These are phyloP conservation scores for Neurospora cerealis DNA, from an alignment of 495 filamentous ascomycete genomes.

Conservation along the genomic window DNA sequence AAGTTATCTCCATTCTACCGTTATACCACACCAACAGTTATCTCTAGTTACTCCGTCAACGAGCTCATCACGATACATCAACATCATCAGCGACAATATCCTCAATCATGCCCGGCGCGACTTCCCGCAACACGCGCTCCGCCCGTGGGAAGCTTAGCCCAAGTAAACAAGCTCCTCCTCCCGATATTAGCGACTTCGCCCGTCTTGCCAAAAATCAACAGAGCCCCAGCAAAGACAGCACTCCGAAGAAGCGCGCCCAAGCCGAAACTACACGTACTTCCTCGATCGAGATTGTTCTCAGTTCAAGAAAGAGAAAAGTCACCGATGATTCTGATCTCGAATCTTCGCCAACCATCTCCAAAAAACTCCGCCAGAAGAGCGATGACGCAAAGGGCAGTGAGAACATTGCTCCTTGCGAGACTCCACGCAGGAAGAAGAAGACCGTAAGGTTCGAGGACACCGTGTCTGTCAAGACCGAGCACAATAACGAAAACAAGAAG, in stretches of 20 bases:
- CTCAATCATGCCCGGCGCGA: constrained; percentile 21
- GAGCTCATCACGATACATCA: background rate
- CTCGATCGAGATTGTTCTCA: constrained; percentile 23
- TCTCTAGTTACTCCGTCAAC: background rate
- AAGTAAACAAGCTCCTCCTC: constrained; percentile 4
- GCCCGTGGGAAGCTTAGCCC: constrained; percentile 15
- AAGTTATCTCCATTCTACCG: background rate
- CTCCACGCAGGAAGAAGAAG: constrained; percentile 14
- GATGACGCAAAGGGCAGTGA: background rate
- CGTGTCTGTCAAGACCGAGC: constrained; percentile 1
- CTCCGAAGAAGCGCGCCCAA: constrained; percentile 6
- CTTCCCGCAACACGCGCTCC: constrained; percentile 17
- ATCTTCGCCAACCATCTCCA: constrained; percentile 7
- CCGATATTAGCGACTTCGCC: constrained; percentile 25
- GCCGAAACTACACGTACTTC: constrained; percentile 10
- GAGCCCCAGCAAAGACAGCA: constrained; percentile 20
- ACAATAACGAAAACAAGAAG: background rate
- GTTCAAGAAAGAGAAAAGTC: constrained; percentile 21
- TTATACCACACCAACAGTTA: background rate
- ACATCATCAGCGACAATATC: background rate
- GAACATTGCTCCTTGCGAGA: constrained; percentile 2
- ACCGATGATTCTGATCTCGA: constrained; percentile 12
- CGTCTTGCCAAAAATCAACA: constrained; percentile 31
- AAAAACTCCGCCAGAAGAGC: constrained; percentile 16
- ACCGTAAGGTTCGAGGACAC: constrained; percentile 17